phyloP scores from a whole-genome alignment of 805 yeast genomes.

The Wickerhamomyces bisporus region DNA sequence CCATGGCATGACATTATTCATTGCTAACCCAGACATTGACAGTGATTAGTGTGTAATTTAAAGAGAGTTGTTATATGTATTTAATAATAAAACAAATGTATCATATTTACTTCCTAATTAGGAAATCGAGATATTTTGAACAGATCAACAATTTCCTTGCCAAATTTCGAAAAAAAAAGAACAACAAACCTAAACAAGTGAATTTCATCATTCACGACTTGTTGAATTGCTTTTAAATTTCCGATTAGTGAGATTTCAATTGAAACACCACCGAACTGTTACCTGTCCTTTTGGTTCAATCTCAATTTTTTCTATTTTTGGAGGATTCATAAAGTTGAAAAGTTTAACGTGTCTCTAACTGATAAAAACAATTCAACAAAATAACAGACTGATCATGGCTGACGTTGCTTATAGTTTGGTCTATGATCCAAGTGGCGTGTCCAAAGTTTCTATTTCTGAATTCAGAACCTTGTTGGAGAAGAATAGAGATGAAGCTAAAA shows the following conservation, averaged over 20 bases:
- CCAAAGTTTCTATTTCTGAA: conserved; percentile 59
- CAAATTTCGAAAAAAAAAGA: conserved; percentile 72
- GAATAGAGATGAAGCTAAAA: conserved; percentile 82
- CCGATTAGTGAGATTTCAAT: too few relatives aligned
- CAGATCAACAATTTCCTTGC: conserved; percentile 71
- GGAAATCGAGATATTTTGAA: conserved; percentile 5
- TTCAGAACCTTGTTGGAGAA: conserved; percentile 76
- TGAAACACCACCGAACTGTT: too few relatives aligned
- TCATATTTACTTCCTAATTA: conserved; percentile 4
- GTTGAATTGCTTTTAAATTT: too few relatives aligned
- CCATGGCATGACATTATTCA: conserved; percentile 37
- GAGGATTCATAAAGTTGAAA: background rate
- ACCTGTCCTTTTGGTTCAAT: background rate
- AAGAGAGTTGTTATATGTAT: background rate
- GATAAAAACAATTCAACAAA: too few relatives aligned
- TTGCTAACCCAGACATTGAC: conserved; percentile 56
- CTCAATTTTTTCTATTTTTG: background rate
- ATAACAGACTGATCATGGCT: too few relatives aligned
- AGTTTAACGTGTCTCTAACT: background rate
- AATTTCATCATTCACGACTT: too few relatives aligned
- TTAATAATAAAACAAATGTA: background rate
- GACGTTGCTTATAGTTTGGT: conserved; percentile 70
- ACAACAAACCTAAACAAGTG: conserved; percentile 26
- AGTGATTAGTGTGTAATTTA: conserved; percentile 25
- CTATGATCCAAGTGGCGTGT: conserved; percentile 66